Percentiles rank a stretch among this genome's conserved stretches.
phyloP scores from a whole-genome alignment of 2,329 filamentous ascomycete species.

The Neoarthrinium moseri region DNA sequence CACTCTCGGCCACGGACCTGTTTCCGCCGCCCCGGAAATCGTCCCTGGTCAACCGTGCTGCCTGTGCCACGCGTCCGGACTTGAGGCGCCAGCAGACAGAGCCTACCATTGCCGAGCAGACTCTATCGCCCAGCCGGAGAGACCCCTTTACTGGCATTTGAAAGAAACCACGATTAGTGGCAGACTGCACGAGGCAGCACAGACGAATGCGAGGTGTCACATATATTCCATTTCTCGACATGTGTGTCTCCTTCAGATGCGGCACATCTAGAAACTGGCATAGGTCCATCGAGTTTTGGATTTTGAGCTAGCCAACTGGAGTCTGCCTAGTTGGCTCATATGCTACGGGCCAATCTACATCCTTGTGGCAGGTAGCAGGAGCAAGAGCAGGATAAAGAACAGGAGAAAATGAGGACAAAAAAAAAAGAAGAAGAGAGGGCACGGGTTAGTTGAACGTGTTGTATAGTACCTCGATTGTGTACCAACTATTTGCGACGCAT shows the following conservation, averaged over 20 bases:
- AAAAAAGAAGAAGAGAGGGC: background rate
- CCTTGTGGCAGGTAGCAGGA: no score
- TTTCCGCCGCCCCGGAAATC: slow-evolving; percentile 5
- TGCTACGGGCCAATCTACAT: background rate
- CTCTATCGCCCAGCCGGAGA: background rate
- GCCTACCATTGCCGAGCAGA: background rate
- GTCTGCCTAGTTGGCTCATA: background rate
- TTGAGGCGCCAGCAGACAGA: background rate
- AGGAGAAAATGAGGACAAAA: no score
- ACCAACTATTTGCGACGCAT: background rate
- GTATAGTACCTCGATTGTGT: slow-evolving; percentile 4
- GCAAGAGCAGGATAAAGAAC: no score
- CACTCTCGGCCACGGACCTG: slow-evolving; percentile 1
- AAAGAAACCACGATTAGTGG: no score
- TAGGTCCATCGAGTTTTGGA: background rate
- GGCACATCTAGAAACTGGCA: background rate
- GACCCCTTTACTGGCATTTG: slow-evolving; percentile 2
- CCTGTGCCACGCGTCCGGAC: background rate
- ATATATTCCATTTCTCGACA: background rate
- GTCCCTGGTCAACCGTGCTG: background rate
- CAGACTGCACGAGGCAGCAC: no score
- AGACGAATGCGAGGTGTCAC: no score
- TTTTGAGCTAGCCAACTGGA: background rate
- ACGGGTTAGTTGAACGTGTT: background rate
- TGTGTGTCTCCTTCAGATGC: background rate